These are phyloP conservation scores for Artemisia argyi DNA, from an alignment of 129 eudicot species.

Conservation along the genomic window DNA sequence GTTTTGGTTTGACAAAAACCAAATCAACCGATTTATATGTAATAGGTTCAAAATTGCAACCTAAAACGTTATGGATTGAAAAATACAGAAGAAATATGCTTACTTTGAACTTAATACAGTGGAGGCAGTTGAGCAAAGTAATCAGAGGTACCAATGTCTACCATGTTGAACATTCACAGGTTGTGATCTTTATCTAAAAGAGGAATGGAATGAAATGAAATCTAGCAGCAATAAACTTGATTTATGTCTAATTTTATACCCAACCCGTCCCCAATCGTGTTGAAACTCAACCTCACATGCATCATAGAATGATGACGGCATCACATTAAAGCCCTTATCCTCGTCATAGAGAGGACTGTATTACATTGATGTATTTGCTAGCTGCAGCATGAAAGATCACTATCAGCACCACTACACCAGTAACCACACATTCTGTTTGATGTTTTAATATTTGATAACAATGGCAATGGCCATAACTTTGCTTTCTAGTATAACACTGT, in stretches of 20 bases:
- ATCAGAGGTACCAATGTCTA: constrained; percentile 85
- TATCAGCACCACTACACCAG: constrained; percentile 3
- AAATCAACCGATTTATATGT: too few relatives aligned
- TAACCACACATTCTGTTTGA: neutral
- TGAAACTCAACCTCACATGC: constrained; percentile 84
- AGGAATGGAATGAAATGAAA: neutral
- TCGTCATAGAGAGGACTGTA: constrained; percentile 82
- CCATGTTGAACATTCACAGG: constrained; percentile 53
- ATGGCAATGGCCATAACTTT: neutral
- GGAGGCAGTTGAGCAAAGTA: constrained; percentile 76
- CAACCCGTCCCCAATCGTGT: constrained; percentile 88
- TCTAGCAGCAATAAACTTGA: neutral
- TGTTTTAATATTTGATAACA: neutral
- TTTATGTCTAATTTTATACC: constrained; percentile 39
- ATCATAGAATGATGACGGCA: constrained; percentile 95
- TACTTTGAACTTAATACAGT: constrained; percentile 92
- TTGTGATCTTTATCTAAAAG: neutral
- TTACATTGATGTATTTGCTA: constrained; percentile 80
- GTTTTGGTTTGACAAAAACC: too few relatives aligned
- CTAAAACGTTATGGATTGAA: neutral
- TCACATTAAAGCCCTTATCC: constrained; percentile 72
- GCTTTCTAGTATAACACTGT: neutral
- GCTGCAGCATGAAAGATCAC: constrained; percentile 41
- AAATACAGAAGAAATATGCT: constrained; percentile 30
- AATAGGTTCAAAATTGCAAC: neutral